Conservation (phyloP, 768 basidiomycete species). For the Naganishia antarctica region DNA sequence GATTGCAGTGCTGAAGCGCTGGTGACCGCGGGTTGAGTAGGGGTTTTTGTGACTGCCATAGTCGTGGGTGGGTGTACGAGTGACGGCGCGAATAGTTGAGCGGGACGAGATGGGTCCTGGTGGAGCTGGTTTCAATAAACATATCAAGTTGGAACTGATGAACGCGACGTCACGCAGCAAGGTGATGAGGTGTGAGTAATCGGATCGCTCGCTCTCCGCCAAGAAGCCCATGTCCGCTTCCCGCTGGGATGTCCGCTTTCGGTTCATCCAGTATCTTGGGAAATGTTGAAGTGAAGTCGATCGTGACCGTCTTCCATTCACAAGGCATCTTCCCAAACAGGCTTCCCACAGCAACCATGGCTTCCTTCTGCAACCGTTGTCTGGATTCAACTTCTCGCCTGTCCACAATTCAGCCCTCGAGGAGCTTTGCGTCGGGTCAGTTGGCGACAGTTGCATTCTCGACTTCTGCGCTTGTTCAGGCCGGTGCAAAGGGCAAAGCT, state of each 20-base stretch:
- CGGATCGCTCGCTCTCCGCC: neutral
- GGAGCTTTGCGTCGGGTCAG: neutral
- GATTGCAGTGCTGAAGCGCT: slow-evolving; percentile 13
- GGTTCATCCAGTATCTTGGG: slow-evolving; percentile 3
- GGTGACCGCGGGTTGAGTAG: neutral
- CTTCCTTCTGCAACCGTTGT: slow-evolving; percentile 24
- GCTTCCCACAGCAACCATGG: neutral
- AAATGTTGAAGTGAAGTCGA: neutral
- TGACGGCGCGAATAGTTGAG: neutral
- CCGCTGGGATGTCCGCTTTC: slow-evolving; percentile 2
- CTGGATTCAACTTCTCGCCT: slow-evolving; percentile 21
- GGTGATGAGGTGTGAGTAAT: neutral
- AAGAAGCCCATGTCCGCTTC: neutral
- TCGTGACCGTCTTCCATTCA: too few relatives aligned
- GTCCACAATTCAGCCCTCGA: neutral
- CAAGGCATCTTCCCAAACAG: too few relatives aligned
- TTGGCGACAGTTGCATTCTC: slow-evolving; percentile 24
- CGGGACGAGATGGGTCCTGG: too few relatives aligned
- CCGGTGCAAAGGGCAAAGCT: slow-evolving; percentile 32
- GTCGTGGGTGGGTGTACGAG: neutral
- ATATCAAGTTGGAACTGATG: too few relatives aligned
- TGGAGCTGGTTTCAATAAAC: too few relatives aligned
- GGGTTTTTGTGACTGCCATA: slow-evolving; percentile 4
- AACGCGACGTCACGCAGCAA: too few relatives aligned
- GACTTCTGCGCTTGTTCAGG: slow-evolving; percentile 29